These are phyloP conservation scores for Heimioporus sp. DNA, from an alignment of 768 basidiomycete genomes.

Conservation along the genomic window DNA sequence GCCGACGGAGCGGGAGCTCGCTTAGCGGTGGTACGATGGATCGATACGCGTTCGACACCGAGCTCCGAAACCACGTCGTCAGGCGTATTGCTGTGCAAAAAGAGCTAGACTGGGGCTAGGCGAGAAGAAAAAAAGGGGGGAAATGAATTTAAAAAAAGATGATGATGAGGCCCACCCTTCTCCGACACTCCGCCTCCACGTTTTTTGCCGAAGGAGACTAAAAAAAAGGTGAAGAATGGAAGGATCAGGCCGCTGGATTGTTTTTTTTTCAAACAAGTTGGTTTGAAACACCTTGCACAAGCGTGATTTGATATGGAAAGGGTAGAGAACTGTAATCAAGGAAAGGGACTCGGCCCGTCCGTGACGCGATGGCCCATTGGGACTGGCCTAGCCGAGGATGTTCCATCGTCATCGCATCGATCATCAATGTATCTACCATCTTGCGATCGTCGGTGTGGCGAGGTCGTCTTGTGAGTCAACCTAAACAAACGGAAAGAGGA, in stretches of 20 bases:
- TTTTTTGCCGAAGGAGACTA: background rate
- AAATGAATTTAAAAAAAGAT: background rate
- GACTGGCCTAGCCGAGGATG: background rate
- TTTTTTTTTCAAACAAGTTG: background rate
- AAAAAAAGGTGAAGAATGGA: background rate
- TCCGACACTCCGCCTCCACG: constrained; percentile 14
- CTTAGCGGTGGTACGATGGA: no score
- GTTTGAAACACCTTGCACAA: background rate
- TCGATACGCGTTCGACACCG: background rate
- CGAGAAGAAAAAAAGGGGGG: background rate
- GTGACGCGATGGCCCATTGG: background rate
- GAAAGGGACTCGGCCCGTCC: background rate
- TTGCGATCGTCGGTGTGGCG: no score
- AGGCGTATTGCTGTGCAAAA: background rate
- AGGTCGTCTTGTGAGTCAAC: no score
- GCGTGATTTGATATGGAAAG: background rate
- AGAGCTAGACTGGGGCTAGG: background rate
- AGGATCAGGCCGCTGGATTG: background rate
- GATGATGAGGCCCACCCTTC: constrained; percentile 3
- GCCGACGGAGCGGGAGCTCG: no score
- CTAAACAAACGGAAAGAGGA: background rate
- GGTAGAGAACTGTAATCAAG: background rate
- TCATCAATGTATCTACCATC: background rate
- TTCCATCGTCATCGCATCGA: background rate
- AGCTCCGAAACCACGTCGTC: background rate